A percentile compares a stretch with the other conserved stretches of the same genome.
phyloP scores from a whole-genome alignment of 1,139 yeast genomes.

The Suhomyces anneliseae region DNA sequence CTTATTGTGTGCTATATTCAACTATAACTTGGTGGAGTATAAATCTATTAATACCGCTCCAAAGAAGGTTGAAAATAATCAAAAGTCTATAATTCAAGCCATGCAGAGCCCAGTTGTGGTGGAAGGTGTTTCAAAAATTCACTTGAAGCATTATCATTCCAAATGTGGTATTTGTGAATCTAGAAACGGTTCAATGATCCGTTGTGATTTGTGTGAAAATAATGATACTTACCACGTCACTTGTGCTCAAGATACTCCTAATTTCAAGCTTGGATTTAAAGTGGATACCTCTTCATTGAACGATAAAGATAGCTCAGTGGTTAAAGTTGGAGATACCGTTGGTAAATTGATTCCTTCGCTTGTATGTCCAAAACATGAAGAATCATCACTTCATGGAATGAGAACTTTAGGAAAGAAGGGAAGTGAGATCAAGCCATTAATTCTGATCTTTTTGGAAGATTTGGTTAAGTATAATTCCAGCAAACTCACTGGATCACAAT shows the following conservation, averaged over 20 bases:
- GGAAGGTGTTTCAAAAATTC: conserved; percentile 32
- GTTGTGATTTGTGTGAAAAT: conserved; percentile 30
- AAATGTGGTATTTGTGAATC: conserved; percentile 32
- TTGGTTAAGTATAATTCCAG: conserved; percentile 21
- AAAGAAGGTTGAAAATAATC: neutral
- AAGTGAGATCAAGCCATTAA: conserved; percentile 31
- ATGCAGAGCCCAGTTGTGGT: conserved; percentile 23
- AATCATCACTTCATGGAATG: conserved; percentile 15
- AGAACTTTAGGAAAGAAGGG: conserved; percentile 39
- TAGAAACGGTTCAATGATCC: conserved; percentile 31
- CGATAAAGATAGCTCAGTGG: conserved; percentile 20
- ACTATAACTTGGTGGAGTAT: conserved; percentile 24
- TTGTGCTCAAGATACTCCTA: conserved; percentile 59
- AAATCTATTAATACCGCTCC: conserved; percentile 9
- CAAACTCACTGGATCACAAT: conserved; percentile 33
- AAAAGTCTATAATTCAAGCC: conserved; percentile 18
- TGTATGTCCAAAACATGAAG: conserved; percentile 42
- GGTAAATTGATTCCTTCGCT: conserved; percentile 47
- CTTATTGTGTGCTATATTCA: conserved; percentile 68
- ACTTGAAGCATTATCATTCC: conserved; percentile 23
- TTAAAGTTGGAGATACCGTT: conserved; percentile 27
- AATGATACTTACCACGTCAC: conserved; percentile 52
- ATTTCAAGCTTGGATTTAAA: conserved; percentile 48
- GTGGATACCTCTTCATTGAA: conserved; percentile 20
- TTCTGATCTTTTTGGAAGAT: conserved; percentile 47